These are phyloP conservation scores for Metschnikowia cerradonensis DNA, from an alignment of 805 yeast genomes.

Conservation along the genomic window DNA sequence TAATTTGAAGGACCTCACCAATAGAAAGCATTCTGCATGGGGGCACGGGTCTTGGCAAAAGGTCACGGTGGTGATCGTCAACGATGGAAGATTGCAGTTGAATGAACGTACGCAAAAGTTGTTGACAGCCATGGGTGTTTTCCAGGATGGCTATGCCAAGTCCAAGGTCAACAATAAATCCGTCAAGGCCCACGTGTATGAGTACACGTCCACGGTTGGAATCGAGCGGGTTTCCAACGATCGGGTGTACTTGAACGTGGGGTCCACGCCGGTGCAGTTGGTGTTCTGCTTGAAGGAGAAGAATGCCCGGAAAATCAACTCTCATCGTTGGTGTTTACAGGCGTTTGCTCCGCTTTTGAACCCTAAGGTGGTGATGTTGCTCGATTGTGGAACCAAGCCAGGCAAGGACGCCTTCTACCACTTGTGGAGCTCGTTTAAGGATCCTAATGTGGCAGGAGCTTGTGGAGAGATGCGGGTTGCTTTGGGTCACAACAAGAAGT, in stretches of 20 bases:
- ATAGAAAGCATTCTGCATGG: slow-evolving; percentile 44
- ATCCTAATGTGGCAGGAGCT: slow-evolving; percentile 62
- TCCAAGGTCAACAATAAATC: slow-evolving; percentile 54
- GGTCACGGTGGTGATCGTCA: slow-evolving; percentile 57
- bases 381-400: slow-evolving; percentile 68
- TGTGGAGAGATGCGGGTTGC: slow-evolving; percentile 77
- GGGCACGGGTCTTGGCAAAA: slow-evolving; percentile 54
- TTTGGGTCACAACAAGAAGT: slow-evolving; percentile 53
- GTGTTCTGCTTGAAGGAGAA: slow-evolving; percentile 58
- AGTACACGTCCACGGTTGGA: slow-evolving; percentile 59
- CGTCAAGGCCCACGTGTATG: slow-evolving; percentile 63
- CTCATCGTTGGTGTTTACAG: slow-evolving; percentile 68
- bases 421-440: slow-evolving; percentile 57
- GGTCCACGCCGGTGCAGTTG: slow-evolving; percentile 60
- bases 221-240: slow-evolving; percentile 54
- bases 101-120: slow-evolving; percentile 60
- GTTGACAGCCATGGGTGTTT: slow-evolving; percentile 60
- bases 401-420: slow-evolving; percentile 52
- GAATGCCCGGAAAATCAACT: slow-evolving; percentile 61
- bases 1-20: slow-evolving; percentile 55
- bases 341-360: slow-evolving; percentile 55
- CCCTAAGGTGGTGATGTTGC: slow-evolving; percentile 53
- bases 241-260: slow-evolving; percentile 63
- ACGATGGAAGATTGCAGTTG: slow-evolving; percentile 64
- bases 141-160: slow-evolving; percentile 64